Conservation (phyloP, 139 green algal genomes). For the Nannochloris sp. region DNA sequence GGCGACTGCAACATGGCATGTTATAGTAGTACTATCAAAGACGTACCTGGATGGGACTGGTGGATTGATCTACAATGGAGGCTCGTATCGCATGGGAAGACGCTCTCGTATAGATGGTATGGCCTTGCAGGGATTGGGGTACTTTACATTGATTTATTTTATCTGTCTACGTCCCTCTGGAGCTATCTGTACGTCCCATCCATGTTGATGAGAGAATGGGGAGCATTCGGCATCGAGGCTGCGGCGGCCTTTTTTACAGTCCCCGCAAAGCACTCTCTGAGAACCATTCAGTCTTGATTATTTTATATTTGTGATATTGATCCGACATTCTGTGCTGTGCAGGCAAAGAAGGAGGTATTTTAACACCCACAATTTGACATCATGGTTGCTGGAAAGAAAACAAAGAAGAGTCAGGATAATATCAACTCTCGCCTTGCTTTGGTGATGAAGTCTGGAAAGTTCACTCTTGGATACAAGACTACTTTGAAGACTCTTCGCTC, state of each 20-base stretch:
- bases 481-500: slow-evolving; percentile 90
- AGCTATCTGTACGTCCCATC: slow-evolving; percentile 1
- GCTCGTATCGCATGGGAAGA: too few species aligned
- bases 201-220: too few species aligned
- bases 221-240: too few species aligned
- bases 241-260: not conserved
- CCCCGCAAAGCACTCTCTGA: not conserved
- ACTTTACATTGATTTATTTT: too few species aligned
- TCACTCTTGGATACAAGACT: slow-evolving; percentile 98
- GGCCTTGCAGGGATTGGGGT: too few species aligned
- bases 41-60: not conserved
- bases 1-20: too few species aligned
- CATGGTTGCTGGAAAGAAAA: slow-evolving; percentile 35
- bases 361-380: slow-evolving; percentile 1
- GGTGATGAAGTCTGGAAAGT: slow-evolving; percentile 99
- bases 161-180: slow-evolving; percentile 1
- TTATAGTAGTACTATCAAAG: not conserved
- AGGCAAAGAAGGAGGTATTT: slow-evolving; percentile 39
- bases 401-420: slow-evolving; percentile 88
- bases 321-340: not conserved
- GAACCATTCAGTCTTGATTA: not conserved
- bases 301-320: not conserved
- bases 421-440: slow-evolving; percentile 94
- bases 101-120: too few species aligned
- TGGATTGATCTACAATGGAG: not conserved